Conservation (phyloP, 768 basidiomycete species). For the Trametes villosa region DNA sequence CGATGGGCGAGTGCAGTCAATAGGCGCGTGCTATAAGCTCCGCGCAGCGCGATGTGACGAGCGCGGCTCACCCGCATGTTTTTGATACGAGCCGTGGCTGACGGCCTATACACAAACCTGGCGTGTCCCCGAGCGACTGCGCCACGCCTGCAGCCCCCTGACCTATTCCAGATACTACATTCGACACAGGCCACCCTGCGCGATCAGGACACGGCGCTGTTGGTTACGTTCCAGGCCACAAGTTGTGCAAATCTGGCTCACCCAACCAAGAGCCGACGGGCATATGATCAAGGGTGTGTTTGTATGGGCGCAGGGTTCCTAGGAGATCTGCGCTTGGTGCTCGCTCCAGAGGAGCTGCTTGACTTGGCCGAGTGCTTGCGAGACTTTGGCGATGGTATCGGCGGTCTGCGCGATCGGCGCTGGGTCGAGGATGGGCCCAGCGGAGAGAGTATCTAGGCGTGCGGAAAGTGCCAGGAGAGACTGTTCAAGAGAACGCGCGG, state of each 20-base stretch:
- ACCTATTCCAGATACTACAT: conserved; percentile 9
- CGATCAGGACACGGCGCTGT: conserved; percentile 15
- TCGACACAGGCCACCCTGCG: conserved; percentile 15
- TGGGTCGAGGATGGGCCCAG: conserved; percentile 47
- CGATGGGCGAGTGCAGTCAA: neutral
- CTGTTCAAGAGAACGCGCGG: conserved; percentile 54
- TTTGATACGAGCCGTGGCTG: conserved; percentile 8
- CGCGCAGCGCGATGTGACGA: conserved; percentile 10
- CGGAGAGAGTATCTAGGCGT: conserved; percentile 51
- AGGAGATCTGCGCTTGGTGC: conserved; percentile 32
- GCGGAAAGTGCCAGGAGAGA: conserved; percentile 56
- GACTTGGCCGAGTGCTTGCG: conserved; percentile 63
- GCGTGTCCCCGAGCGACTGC: conserved; percentile 1
- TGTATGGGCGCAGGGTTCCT: conserved; percentile 19
- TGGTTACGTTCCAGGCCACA: neutral
- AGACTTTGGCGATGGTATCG: conserved; percentile 71
- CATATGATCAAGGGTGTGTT: conserved; percentile 13
- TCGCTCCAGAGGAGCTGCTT: conserved; percentile 59
- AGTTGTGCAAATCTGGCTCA: conserved; percentile 8
- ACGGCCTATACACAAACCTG: conserved; percentile 11
- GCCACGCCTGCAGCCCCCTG: conserved; percentile 8
- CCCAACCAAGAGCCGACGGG: conserved; percentile 5
- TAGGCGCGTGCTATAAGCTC: conserved; percentile 6
- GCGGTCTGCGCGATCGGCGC: conserved; percentile 58
- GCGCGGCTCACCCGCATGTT: conserved; percentile 17